Base-by-base conservation (phyloP, 2,329 filamentous ascomycete species). In the Aplosporella prunicola region DNA sequence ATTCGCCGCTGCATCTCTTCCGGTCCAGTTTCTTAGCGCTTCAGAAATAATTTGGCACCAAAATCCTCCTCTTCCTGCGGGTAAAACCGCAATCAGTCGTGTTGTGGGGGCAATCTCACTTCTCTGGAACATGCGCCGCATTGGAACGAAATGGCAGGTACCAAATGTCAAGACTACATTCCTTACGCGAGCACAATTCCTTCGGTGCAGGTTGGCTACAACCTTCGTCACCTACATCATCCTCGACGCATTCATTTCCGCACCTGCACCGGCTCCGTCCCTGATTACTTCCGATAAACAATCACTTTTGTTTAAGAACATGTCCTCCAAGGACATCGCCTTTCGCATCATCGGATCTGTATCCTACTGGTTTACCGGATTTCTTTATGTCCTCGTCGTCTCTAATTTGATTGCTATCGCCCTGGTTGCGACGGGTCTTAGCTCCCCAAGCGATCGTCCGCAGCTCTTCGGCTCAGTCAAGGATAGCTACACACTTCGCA, bases 11-110 rank as follows among this genome's bases (percentile, higher is more conserved):
- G n/a, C 31, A 11, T 10, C 13, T 11, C 9, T 33, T 3, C 13
- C 20, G 5, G 13, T 33, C 31, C 31, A 33, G 9, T 23, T 33
- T 11, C 16, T 33, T 20, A 33, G 31, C 20, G 31, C 31, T 11
- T 33, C 31, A 4, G 31, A 25, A 8, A 17, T 33, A 1, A 16
- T 33, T 15, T 17, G 16, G 9, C n/a, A n/a, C n/a, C n/a, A n/a
- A n/a, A n/a, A n/a, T n/a, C n/a, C n/a, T n/a, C n/a, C n/a, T n/a
- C n/a, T n/a, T n/a, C n/a, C n/a, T n/a, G n/a, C n/a, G n/a, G n/a
- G n/a, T n/a, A n/a, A n/a, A n/a, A n/a, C n/a, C n/a, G n/a, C n/a
- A n/a, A n/a, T n/a, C n/a, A n/a, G n/a, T n/a, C n/a, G n/a, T n/a
- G n/a, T n/a, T n/a, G n/a, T n/a, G n/a, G n/a, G n/a, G n/a, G 30